Conservation (phyloP, 805 yeast genomes). For the Lipomyces sp. region DNA sequence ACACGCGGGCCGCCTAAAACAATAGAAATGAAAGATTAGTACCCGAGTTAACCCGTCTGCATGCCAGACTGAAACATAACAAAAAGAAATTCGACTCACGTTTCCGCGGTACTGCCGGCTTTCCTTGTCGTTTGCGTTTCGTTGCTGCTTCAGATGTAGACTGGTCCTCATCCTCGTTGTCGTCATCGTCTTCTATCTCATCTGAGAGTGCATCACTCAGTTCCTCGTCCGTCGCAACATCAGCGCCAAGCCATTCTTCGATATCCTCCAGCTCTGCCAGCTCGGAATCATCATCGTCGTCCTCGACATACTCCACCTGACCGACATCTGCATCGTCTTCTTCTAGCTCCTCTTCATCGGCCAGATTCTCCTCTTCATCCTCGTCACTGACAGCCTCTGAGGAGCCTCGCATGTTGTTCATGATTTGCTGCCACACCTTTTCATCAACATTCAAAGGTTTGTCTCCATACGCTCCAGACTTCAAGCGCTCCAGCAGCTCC, state of each 20-base stretch:
- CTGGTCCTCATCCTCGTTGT: slow-evolving; percentile 39
- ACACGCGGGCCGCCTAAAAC: slow-evolving; percentile 50
- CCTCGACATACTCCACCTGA: slow-evolving; percentile 78
- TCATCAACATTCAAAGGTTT: slow-evolving; percentile 96
- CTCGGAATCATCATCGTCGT: slow-evolving; percentile 71
- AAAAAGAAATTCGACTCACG: slow-evolving; percentile 5
- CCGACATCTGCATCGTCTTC: slow-evolving; percentile 56
- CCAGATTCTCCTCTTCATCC: slow-evolving; percentile 53
- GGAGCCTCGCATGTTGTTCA: slow-evolving; percentile 59
- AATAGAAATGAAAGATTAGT: too few relatives aligned
- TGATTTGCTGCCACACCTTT: slow-evolving; percentile 89
- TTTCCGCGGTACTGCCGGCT: slow-evolving; percentile 18
- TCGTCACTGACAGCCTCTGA: slow-evolving; percentile 58
- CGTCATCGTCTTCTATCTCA: slow-evolving; percentile 40
- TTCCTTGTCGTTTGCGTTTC: slow-evolving; percentile 44
- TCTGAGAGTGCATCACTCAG: slow-evolving; percentile 26
- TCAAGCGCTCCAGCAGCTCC: slow-evolving; percentile 88
- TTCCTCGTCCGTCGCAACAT: slow-evolving; percentile 38
- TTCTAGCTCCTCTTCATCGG: slow-evolving; percentile 49
- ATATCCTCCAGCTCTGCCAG: slow-evolving; percentile 72
- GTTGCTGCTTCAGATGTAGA: slow-evolving; percentile 38
- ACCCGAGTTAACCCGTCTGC: not conserved
- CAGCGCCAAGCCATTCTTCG: slow-evolving; percentile 78
- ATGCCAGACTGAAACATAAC: not conserved
- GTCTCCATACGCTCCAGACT: slow-evolving; percentile 98